Base-by-base conservation (phyloP, 495 filamentous ascomycete species). In the Pseudoneurospora amorphoporcata region DNA sequence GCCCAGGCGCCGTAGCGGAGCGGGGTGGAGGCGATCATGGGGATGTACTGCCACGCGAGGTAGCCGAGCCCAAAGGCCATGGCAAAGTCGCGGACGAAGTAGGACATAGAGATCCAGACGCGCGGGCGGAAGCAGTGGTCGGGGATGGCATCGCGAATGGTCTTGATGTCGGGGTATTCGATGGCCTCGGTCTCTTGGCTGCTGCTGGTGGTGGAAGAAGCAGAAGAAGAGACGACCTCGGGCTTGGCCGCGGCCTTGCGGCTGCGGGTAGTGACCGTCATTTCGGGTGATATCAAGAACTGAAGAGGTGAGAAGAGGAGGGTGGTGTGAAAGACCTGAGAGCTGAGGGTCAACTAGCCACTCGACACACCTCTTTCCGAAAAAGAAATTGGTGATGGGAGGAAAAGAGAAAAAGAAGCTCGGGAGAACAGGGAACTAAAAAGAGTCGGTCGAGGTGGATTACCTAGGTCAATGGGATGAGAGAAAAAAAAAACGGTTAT, bases 111-210 rank as follows among this genome's bases (percentile, higher is more conserved):
- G 41, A 81, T 83, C 73, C 85, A 75, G 17, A 86, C 86, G n/a
- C 90, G 91, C 19, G 90, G 86, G 80, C 92, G 82, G 83, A 91
- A 95, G 85, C 93, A 95, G 82, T 93, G 88, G 69, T 88, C 86
- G 29, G 93, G 92, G 75, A 95, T 95, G 70, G 92, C 91, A 80
- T 93, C 88, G 39, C 88, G 86, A 77, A 95, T 91, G 75, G 92
- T 85, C 83, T 93, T 91, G 79, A 95, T 92, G 74, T 80, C 79
- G 68, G 90, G 93, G 82, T 87, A 92, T 77, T 91, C 85, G 29
- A 90, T 90, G 19, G 88, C 77, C 74, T 87, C 81, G 89, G 87
- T 35, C 84, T 86, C 78, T 90, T 58, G 23, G 42, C 19, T 58
- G 19, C 19, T 14, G 42, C 19, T 58, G 19, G 47, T 14, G 2